phyloP scores from a whole-genome alignment of 495 filamentous ascomycete genomes.

The Mytilinidion resinicola region DNA sequence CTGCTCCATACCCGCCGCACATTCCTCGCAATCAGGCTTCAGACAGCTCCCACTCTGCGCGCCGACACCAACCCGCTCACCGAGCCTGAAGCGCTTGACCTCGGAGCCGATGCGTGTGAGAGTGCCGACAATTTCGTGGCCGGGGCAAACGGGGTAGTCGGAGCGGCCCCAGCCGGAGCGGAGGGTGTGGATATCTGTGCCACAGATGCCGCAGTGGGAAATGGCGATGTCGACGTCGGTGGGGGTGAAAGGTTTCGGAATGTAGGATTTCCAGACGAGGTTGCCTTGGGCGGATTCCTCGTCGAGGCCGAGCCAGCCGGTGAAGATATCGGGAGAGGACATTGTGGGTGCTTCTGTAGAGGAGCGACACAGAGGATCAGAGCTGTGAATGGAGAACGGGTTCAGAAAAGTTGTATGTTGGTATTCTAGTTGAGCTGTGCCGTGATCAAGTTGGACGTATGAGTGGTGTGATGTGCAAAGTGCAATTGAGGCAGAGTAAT shows the following conservation, averaged over 20 bases:
- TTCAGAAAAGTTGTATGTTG: no score
- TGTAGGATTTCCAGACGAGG: constrained; percentile 63
- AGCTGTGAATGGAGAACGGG: not conserved
- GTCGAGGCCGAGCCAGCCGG: constrained; percentile 74
- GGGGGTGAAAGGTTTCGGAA: constrained; percentile 59
- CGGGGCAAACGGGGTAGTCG: constrained; percentile 64
- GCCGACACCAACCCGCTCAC: constrained; percentile 81
- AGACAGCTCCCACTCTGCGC: constrained; percentile 70
- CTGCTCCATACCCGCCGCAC: constrained; percentile 53
- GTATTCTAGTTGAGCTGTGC: no score
- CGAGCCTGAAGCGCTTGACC: constrained; percentile 58
- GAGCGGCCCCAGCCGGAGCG: constrained; percentile 65
- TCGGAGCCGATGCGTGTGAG: constrained; percentile 63
- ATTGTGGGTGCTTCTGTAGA: constrained; percentile 6
- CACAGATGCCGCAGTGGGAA: constrained; percentile 81
- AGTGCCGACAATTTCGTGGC: constrained; percentile 80
- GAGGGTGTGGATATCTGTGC: constrained; percentile 69
- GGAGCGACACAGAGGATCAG: not conserved
- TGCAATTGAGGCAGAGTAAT: no score
- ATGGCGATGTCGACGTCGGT: constrained; percentile 74
- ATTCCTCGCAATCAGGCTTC: constrained; percentile 61
- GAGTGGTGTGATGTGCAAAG: no score
- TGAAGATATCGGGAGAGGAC: constrained; percentile 49
- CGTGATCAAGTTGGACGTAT: no score
- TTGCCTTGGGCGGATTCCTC: constrained; percentile 55